phyloP scores from a whole-genome alignment of 768 basidiomycete species.

The Coprinopsis marcescibilis region DNA sequence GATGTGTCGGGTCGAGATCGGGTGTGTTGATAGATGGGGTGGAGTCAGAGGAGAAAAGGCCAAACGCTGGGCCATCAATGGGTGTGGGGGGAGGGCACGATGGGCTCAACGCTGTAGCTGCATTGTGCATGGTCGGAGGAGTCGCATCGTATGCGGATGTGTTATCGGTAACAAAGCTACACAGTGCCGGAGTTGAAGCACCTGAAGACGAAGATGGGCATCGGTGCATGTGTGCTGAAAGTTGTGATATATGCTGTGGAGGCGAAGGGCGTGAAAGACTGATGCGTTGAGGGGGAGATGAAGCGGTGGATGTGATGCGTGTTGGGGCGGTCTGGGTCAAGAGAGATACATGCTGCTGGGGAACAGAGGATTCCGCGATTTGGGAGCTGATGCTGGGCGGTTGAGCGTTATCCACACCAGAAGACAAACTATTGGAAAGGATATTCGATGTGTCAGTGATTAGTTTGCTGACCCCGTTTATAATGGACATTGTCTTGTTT shows the following conservation, averaged over 20 bases:
- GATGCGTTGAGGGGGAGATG: constrained; percentile 17
- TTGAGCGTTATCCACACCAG: background rate
- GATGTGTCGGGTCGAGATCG: constrained; percentile 15
- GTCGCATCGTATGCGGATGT: too few relatives aligned
- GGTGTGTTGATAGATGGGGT: constrained; percentile 7
- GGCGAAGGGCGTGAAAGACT: constrained; percentile 29
- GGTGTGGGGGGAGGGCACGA: constrained; percentile 35
- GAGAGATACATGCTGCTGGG: constrained; percentile 42
- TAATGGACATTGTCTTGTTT: constrained; percentile 18
- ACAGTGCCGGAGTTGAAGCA: too few relatives aligned
- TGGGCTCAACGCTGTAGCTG: constrained; percentile 15
- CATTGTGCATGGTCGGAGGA: constrained; percentile 7
- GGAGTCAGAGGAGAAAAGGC: constrained; percentile 17
- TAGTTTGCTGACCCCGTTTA: constrained; percentile 22
- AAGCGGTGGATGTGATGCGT: constrained; percentile 20
- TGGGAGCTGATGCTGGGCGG: constrained; percentile 1
- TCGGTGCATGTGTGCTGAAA: constrained; percentile 39
- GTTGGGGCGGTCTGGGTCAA: constrained; percentile 61
- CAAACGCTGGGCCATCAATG: constrained; percentile 22
- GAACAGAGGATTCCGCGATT: constrained; percentile 14
- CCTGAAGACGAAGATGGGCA: too few relatives aligned
- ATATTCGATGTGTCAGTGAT: constrained; percentile 13
- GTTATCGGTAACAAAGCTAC: too few relatives aligned
- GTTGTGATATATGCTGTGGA: constrained; percentile 33
- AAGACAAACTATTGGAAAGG: background rate